Evolutionary conservation across 2,329 filamentous ascomycete species (phyloP).

Genomic region (Thermomyces lanuginosus): DNA sequence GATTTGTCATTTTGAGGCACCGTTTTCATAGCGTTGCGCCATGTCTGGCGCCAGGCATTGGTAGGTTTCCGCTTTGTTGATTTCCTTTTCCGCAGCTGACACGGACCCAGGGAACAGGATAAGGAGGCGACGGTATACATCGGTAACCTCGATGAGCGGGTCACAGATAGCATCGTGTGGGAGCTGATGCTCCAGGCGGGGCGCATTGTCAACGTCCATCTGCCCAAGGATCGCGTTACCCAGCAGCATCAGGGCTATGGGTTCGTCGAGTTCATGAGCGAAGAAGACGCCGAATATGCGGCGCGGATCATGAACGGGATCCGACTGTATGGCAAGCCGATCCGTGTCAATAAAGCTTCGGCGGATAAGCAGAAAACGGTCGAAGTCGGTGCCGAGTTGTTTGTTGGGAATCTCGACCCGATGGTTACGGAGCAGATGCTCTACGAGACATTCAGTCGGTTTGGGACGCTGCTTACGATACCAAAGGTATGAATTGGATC

Average conservation of each 20-base stretch:
- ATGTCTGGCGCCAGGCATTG: slow-evolving; percentile 65
- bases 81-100: slow-evolving; percentile 4
- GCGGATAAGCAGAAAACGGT: slow-evolving; percentile 90
- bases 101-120: slow-evolving; percentile 67
- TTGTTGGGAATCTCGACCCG: slow-evolving; percentile 85
- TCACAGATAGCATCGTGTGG: slow-evolving; percentile 78
- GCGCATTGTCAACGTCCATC: slow-evolving; percentile 92
- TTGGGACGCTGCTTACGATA: slow-evolving; percentile 66
- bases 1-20: neutral
- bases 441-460: slow-evolving; percentile 87
- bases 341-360: slow-evolving; percentile 85
- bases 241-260: slow-evolving; percentile 95
- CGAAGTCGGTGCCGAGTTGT: slow-evolving; percentile 91
- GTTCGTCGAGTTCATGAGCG: slow-evolving; percentile 94
- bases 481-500: slow-evolving; percentile 63
- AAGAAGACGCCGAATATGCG: slow-evolving; percentile 92
- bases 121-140: slow-evolving; percentile 97
- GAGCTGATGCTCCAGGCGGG: slow-evolving; percentile 97
- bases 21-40: slow-evolving; percentile 7
- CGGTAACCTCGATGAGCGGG: slow-evolving; percentile 94
- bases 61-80: slow-evolving; percentile 28
- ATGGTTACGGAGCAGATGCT: slow-evolving; percentile 93
- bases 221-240: slow-evolving; percentile 95
- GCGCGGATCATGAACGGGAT: slow-evolving; percentile 94
- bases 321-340: slow-evolving; percentile 79